Conservation (phyloP, 192 early-diverging fungal species). For the Nowakowskiella sp. region DNA sequence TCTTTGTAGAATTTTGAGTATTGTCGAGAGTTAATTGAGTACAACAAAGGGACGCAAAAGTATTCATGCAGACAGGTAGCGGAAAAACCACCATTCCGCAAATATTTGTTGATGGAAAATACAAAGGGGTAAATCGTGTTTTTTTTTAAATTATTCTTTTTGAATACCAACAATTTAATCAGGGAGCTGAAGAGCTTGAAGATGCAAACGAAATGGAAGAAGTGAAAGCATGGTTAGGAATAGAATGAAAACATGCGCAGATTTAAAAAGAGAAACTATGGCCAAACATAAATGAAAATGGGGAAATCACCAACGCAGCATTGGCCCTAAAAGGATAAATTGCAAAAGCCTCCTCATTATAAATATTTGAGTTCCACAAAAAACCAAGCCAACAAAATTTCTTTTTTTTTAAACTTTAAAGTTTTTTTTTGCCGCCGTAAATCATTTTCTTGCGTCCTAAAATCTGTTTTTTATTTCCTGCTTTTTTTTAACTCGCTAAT, state of each 20-base stretch:
- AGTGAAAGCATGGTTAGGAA: constrained; percentile 17
- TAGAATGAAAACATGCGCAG: constrained; percentile 24
- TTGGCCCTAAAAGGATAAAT: no score
- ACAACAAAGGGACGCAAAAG: constrained; percentile 29
- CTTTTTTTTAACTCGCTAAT: no score
- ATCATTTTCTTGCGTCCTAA: no score
- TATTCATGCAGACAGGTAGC: constrained; percentile 30
- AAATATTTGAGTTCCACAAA: no score
- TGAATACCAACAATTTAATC: background rate
- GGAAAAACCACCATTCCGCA: constrained; percentile 37
- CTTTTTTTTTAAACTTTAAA: no score
- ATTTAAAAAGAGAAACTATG: no score
- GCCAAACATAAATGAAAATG: no score
- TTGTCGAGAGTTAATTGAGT: background rate
- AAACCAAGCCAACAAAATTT: no score
- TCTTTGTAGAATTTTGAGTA: constrained; percentile 1
- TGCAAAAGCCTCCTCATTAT: no score
- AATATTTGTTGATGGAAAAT: constrained; percentile 41
- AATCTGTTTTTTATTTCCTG: no score
- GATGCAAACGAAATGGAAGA: constrained; percentile 34
- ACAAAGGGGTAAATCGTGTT: constrained; percentile 28
- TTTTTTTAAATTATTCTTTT: background rate
- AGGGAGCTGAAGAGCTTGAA: constrained; percentile 25
- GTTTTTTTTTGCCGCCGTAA: no score
- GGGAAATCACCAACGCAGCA: no score